A percentile compares a stretch with the other conserved stretches of the same genome.
Conservation (phyloP, 495 filamentous ascomycete genomes). For the Chaetomium tenue region DNA sequence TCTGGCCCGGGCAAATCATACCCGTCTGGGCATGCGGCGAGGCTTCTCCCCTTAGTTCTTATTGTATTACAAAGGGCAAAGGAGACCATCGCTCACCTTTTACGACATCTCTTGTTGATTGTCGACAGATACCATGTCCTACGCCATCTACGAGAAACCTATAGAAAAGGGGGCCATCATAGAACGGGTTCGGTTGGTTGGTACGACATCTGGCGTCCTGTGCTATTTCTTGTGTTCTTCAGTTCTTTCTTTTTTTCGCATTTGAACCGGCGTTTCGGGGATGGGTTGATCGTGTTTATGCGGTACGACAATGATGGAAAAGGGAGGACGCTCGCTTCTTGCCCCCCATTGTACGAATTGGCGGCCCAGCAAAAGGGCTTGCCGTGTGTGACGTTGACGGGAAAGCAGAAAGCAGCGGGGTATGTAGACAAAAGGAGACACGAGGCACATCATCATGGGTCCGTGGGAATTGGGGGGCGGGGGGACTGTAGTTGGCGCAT, state of each 20-base stretch:
- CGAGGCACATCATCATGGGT: background rate
- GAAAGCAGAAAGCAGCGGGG: background rate
- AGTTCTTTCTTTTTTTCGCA: background rate
- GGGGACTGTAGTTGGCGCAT: background rate
- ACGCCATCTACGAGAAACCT: conserved; percentile 8
- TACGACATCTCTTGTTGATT: conserved; percentile 1
- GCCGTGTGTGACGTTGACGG: background rate
- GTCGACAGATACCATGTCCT: conserved; percentile 9
- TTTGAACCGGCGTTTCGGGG: conserved; percentile 11
- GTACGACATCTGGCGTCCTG: conserved; percentile 5
- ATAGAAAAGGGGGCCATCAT: conserved; percentile 13
- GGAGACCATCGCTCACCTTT: background rate
- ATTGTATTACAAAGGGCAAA: background rate
- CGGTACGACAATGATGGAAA: background rate
- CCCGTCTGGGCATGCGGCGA: background rate
- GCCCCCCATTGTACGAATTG: conserved; percentile 5
- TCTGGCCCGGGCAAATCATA: background rate
- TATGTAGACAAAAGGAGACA: background rate
- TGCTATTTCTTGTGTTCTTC: background rate
- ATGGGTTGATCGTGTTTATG: background rate
- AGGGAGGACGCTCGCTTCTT: background rate
- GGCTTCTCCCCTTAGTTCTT: background rate
- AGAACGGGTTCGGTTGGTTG: conserved; percentile 12
- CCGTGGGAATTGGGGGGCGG: background rate
- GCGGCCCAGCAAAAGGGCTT: background rate